Conservation (phyloP, 306 rosid genomes). For the Malus fusca region DNA sequence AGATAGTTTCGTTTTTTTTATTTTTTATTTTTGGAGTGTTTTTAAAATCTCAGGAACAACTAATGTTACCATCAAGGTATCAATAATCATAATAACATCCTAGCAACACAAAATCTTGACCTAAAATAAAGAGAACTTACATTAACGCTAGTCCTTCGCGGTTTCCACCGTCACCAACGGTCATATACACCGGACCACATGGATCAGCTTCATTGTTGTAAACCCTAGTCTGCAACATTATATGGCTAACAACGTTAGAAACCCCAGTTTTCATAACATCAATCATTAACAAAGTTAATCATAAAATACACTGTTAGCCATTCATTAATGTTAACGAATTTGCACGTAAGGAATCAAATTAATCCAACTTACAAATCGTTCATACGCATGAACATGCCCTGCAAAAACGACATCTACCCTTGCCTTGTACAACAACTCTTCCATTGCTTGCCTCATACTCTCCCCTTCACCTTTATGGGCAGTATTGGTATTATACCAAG, state of each 20-base stretch:
- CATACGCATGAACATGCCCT: slow-evolving; percentile 84
- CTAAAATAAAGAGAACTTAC: slow-evolving; percentile 22
- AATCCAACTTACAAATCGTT: slow-evolving; percentile 51
- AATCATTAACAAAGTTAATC: not conserved
- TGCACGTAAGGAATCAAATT: not conserved
- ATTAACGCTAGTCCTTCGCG: slow-evolving; percentile 61
- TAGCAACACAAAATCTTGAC: not conserved
- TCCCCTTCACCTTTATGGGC: slow-evolving; percentile 92
- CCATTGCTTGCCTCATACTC: slow-evolving; percentile 61
- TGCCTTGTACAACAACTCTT: slow-evolving; percentile 40
- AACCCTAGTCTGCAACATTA: slow-evolving; percentile 44
- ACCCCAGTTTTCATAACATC: not conserved
- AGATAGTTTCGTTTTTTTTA: too few relatives aligned
- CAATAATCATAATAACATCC: not conserved
- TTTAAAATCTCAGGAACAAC: not conserved
- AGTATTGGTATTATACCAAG: slow-evolving; percentile 68
- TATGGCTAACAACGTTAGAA: not conserved
- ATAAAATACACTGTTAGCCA: not conserved
- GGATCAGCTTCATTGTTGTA: slow-evolving; percentile 40
- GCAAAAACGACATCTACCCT: slow-evolving; percentile 59
- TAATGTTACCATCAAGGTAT: not conserved
- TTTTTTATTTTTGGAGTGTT: too few relatives aligned
- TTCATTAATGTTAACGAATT: not conserved
- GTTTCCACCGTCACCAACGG: slow-evolving; percentile 73
- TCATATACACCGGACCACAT: slow-evolving; percentile 59